phyloP scores from a whole-genome alignment of 495 filamentous ascomycete genomes.

The Friedmanniomyces endolithicus region DNA sequence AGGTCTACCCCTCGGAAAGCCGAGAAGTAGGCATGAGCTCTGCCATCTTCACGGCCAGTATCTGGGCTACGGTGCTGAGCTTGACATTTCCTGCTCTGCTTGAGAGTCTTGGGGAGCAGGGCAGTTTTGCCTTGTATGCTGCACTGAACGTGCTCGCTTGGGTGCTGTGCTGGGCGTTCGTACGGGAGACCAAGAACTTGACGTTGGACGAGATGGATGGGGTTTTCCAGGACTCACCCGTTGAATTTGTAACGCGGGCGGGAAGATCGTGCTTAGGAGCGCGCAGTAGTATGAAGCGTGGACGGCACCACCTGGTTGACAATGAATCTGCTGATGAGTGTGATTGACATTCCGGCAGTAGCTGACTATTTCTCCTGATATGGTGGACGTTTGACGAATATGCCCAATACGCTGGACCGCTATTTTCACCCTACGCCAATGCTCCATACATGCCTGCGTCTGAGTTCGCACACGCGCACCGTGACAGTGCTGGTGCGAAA shows the following conservation, averaged over 20 bases:
- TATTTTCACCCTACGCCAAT: too few species aligned
- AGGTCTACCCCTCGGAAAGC: conserved; percentile 40
- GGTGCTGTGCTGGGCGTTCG: conserved; percentile 42
- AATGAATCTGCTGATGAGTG: too few species aligned
- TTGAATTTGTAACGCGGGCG: not conserved
- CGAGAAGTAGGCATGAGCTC: conserved; percentile 28
- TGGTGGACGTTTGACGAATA: too few species aligned
- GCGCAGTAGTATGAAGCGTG: not conserved
- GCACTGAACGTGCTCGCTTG: conserved; percentile 47
- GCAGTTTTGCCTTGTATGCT: conserved; percentile 53
- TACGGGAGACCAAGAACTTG: conserved; percentile 45
- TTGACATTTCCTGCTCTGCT: conserved; percentile 45
- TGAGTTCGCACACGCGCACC: too few species aligned
- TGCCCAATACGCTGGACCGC: too few species aligned
- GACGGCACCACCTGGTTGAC: not conserved
- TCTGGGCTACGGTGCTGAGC: conserved; percentile 35
- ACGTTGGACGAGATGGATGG: conserved; percentile 11
- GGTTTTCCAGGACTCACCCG: not conserved
- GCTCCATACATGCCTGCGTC: too few species aligned
- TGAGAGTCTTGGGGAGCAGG: conserved; percentile 39
- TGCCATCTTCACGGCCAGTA: conserved; percentile 36
- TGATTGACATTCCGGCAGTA: too few species aligned
- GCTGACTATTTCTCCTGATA: too few species aligned
- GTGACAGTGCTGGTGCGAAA: too few species aligned
- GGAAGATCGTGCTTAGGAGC: not conserved